Evolutionary conservation across 2,329 filamentous ascomycete species (phyloP), one percentile per base, ranked within the genome.

Genomic region (Fusarium beomiforme): DNA sequence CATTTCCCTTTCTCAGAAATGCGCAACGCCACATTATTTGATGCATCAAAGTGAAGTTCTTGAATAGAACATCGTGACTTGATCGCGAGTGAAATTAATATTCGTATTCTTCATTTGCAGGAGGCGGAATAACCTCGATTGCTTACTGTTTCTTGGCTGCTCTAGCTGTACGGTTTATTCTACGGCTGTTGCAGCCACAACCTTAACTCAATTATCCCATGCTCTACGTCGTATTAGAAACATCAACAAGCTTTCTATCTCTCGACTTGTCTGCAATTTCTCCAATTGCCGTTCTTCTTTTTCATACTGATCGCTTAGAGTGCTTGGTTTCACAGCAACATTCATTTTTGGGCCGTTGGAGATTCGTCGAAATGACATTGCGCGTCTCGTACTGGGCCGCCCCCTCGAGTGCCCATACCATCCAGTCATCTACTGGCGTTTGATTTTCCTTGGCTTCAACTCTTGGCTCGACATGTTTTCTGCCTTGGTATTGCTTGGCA

Each of bases 401-500:
- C 42, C 42, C 36, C 54, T 56, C 41, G 24, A 37, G 43, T 44
- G 42, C 34, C 46, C 17, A 66, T 55, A n/a, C 29, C 50, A 58
- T 42, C 50, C 43, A 59, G 49, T 59, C 54, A 57, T 31, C 50
- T 26, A 59, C 57, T 72, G 64, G 55, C 53, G 46, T 64, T 70
- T 65, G 57, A 60, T 70, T 59, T 50, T 37, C 41, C 69, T 71
- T 71, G 69, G 69, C 64, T 66, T 37, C 34, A 33, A 64, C 43
- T 70, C 69, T 71, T 72, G 69, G 64, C 69, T 71, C 50, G 46
- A 66, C 59, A 62, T 69, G 37, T 72, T 59, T 46, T 71, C 56
- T 44, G 54, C 21, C 69, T 71, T 71, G 69, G 69, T 72, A 66
- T 56, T 58, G 39, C 69, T 71, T 71, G 69, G 69, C 69, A 59